phyloP scores from a whole-genome alignment of 2,329 filamentous ascomycete genomes.

The Cordyceps militaris region DNA sequence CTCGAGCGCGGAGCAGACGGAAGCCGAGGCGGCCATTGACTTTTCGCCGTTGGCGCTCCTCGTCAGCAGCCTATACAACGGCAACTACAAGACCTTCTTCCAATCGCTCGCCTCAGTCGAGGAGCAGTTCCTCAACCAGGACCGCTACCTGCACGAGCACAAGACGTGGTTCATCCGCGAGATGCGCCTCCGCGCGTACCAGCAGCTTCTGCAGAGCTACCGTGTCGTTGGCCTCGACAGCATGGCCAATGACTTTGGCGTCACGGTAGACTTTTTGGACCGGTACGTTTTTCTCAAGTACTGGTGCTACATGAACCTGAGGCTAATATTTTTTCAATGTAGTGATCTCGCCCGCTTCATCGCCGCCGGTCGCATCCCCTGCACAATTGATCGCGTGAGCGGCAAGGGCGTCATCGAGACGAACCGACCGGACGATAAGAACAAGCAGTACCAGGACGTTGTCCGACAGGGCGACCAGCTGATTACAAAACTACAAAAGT shows the following conservation, averaged over 20 bases:
- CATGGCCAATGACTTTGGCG: slow-evolving; percentile 96
- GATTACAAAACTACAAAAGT: slow-evolving; percentile 99
- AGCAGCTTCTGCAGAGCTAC: slow-evolving; percentile 95
- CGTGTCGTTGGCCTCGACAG: slow-evolving; percentile 92
- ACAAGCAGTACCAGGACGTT: slow-evolving; percentile 98
- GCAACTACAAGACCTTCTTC: slow-evolving; percentile 93
- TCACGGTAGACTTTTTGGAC: slow-evolving; percentile 93
- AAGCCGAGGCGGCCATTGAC: slow-evolving; percentile 76
- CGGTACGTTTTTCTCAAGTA: slow-evolving; percentile 45
- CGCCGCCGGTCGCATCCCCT: slow-evolving; percentile 85
- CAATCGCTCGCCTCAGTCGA: slow-evolving; percentile 81
- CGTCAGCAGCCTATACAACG: slow-evolving; percentile 85
- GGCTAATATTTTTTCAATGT: not conserved
- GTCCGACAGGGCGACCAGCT: slow-evolving; percentile 96
- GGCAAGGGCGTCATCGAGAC: slow-evolving; percentile 97
- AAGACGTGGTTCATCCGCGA: slow-evolving; percentile 95
- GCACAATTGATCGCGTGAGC: slow-evolving; percentile 94
- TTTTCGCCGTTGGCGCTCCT: slow-evolving; percentile 82
- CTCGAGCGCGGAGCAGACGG: slow-evolving; percentile 61
- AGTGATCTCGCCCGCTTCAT: slow-evolving; percentile 97
- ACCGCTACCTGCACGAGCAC: slow-evolving; percentile 94
- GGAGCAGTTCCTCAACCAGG: slow-evolving; percentile 86
- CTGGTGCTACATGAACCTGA: not conserved
- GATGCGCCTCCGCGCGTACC: slow-evolving; percentile 94
- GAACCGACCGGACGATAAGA: slow-evolving; percentile 96